phyloP scores from a whole-genome alignment of 2,329 filamentous ascomycete genomes.

The Leptographium galeiforme region DNA sequence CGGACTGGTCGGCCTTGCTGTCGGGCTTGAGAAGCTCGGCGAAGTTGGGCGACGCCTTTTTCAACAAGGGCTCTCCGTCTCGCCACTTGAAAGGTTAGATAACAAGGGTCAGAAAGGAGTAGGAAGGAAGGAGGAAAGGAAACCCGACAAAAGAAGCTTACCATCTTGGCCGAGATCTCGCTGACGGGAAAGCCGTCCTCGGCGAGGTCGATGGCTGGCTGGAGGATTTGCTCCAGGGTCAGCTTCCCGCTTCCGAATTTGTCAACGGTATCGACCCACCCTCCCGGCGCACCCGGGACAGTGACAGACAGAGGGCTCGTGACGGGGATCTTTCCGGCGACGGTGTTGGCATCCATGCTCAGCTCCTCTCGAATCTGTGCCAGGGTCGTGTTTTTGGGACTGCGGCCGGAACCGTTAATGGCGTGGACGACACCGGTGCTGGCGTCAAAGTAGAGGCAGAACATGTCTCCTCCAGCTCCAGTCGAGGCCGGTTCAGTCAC shows the following conservation, averaged over 20 bases:
- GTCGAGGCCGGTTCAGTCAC: constrained; percentile 88
- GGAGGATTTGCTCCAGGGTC: constrained; percentile 60
- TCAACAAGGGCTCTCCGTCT: constrained; percentile 46
- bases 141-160: constrained; percentile 16
- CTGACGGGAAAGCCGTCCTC: constrained; percentile 74
- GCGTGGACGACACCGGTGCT: constrained; percentile 69
- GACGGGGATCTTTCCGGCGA: constrained; percentile 35
- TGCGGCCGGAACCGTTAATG: constrained; percentile 86
- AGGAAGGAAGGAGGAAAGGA: neutral
- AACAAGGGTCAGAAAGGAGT: neutral
- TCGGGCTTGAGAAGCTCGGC: constrained; percentile 79
- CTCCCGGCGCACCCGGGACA: constrained; percentile 79
- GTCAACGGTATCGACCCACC: constrained; percentile 83
- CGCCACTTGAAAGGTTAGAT: constrained; percentile 49
- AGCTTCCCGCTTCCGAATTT: constrained; percentile 82
- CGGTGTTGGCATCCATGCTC: constrained; percentile 42
- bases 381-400: constrained; percentile 48
- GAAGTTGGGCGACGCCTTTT: constrained; percentile 69
- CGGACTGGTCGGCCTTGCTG: constrained; percentile 50
- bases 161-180: constrained; percentile 29
- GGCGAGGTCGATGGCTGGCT: constrained; percentile 70
- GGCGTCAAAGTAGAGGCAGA: constrained; percentile 84
- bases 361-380: constrained; percentile 58
- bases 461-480: constrained; percentile 94
- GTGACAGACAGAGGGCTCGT: constrained; percentile 69